Evolutionary conservation across 2,329 filamentous ascomycete species (phyloP), one percentile per base, ranked within the genome.

Genomic region (Sphaceloma murrayae): DNA sequence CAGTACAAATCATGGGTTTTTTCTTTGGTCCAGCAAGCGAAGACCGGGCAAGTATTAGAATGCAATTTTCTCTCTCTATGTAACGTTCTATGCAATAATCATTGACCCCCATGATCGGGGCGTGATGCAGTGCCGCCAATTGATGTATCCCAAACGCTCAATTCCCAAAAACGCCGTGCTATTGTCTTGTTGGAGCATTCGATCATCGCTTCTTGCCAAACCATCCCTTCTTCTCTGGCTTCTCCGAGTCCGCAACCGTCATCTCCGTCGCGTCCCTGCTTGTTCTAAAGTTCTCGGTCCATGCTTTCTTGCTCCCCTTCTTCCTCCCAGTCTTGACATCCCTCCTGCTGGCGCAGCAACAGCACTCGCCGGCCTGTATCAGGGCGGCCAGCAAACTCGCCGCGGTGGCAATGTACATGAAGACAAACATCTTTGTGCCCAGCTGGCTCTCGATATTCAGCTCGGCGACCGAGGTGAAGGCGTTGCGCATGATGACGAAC

Each of bases 321-420:
- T 69, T 70, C 53, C 61, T 60, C 6, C 68, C 68, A 9, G 55
- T 68, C 52, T 57, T 62, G 18, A 78, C 62, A 49, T 79, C 74
- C 48, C 75, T 60, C 38, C 71, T 58, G 30, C 68, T 72, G 9
- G 73, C 72, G 56, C 81, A 85, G 60, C 84, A 93, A 62, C 86
- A 94, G 54, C 80, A 84, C 61, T 89, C 72, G 22, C 80, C 77
- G 19, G 82, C 67, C 60, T 93, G 85, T 14, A 93, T 67, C 7
- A 69, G 44, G 59, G 84, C 88, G 0, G 81, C 80, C 14, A 88
- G 56, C 4, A 85, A 64, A 1, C 76, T 74, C 48, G 80, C 75
- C 0, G 70, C 75, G 0, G 78, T 73, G 0, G 81, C 84, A 19
- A 86, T 74, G 88, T 89, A 96, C 81, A 94, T 89, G 58, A 94